Evolutionary conservation across 2,329 filamentous ascomycete genomes (phyloP), one percentile per base, ranked within the genome.

Genomic region (Fusarium siculi): DNA sequence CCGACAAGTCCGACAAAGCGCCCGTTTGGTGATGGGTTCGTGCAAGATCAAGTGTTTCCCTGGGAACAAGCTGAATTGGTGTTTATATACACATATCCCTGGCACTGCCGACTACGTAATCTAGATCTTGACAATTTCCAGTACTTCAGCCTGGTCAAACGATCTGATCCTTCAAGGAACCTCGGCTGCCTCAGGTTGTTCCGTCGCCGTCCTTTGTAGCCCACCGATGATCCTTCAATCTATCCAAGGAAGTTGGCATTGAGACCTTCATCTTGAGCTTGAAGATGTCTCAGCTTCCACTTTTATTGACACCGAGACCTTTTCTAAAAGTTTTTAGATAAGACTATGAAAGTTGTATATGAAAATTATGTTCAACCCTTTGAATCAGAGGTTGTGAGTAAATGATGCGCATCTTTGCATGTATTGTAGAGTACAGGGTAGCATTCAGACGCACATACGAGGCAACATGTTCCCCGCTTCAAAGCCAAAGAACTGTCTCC

Each of bases 191-290:
- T 9, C 3, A 32, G 6, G 18, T 36, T 52, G 30, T 23, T 52
- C 49, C 30, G 6, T 36, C 10, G n/a, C 49, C 49, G 30, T 25
- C 23, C 7, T 9, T 4, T 32, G 19, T 6, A 30, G 21, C 44
- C 25, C 6, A 21, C 7, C 9, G 1, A 47, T 47, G 44, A 36
- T 52, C 49, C 49, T 52, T 11, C 18, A 52, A 5, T 8, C 36
- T 0, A 36, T 14, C 30, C 6, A 3, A 2, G 9, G 9, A 23
- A 15, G 9, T 25, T 10, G 19, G 16, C 4, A 3, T 19, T 15
- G 9, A 19, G 49, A 2, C 6, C 16, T 5, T 10, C 12, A 19
- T 19, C 9, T 15, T 25, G 3, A 25, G 47, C 30, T 23, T 10
- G 9, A 25, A 19, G n/a, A 18, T 15, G 49, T 15, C n/a, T 15